Conservation (phyloP, 164 flowering plant species). For the Umbellularia californica region DNA sequence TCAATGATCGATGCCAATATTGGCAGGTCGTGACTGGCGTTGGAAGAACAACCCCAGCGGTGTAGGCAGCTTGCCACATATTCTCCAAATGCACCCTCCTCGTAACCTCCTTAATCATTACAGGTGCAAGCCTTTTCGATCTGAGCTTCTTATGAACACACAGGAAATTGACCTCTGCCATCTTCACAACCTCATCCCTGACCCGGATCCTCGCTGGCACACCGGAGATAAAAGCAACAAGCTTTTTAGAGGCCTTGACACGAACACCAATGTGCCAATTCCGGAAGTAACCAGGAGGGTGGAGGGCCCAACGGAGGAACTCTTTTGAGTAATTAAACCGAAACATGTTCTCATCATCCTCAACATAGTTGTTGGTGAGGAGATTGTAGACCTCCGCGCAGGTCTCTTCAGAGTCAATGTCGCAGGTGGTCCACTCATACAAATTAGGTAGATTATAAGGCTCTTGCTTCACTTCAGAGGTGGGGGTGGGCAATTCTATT, state of each 20-base stretch:
- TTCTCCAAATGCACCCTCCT: conserved; percentile 55
- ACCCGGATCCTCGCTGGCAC: conserved; percentile 45
- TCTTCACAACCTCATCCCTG: conserved; percentile 28
- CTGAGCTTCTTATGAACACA: conserved; percentile 55
- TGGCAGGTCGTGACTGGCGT: conserved; percentile 50
- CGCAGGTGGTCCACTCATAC: conserved; percentile 50
- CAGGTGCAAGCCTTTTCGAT: conserved; percentile 51
- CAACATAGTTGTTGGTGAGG: conserved; percentile 24
- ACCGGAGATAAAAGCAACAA: conserved; percentile 55
- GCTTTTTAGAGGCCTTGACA: conserved; percentile 35
- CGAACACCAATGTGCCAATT: conserved; percentile 60
- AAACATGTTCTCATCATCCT: conserved; percentile 56
- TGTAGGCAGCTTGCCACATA: conserved; percentile 58
- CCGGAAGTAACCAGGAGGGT: conserved; percentile 41
- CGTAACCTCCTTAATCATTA: conserved; percentile 54
- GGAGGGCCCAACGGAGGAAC: conserved; percentile 50
- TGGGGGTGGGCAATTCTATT: conserved; percentile 40
- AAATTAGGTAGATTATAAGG: conserved; percentile 40
- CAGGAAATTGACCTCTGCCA: conserved; percentile 53
- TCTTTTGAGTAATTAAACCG: conserved; percentile 54
- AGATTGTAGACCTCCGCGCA: conserved; percentile 46
- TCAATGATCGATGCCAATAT: conserved; percentile 54
- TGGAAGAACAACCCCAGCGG: conserved; percentile 56
- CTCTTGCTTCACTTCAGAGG: conserved; percentile 47
- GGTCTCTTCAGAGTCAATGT: conserved; percentile 38